Conservation (phyloP, 106 monocot species). For the Apostasia ramifera region DNA sequence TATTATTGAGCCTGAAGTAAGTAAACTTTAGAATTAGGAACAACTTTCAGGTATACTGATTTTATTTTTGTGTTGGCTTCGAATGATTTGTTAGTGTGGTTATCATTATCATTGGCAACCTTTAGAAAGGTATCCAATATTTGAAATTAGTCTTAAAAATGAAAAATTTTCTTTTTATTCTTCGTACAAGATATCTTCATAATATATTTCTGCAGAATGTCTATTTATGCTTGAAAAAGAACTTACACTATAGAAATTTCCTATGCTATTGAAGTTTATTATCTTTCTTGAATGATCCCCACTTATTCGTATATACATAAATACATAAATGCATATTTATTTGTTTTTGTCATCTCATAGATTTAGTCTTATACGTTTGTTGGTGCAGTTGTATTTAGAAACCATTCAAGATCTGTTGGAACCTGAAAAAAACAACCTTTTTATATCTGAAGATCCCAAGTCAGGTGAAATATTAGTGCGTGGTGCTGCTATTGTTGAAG, state of each 20-base stretch:
- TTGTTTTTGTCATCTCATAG: neutral
- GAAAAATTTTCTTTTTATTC: too few relatives aligned
- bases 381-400: slow-evolving; percentile 66
- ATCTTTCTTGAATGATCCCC: neutral
- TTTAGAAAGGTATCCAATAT: too few relatives aligned
- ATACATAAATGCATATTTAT: neutral
- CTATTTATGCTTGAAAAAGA: slow-evolving; percentile 1
- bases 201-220: too few relatives aligned
- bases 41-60: too few relatives aligned
- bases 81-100: too few relatives aligned
- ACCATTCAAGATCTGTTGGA: slow-evolving; percentile 62
- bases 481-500: slow-evolving; percentile 44
- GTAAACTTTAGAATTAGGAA: too few relatives aligned
- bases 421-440: slow-evolving; percentile 54
- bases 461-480: slow-evolving; percentile 60
- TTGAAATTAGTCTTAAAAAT: too few relatives aligned
- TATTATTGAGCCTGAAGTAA: too few relatives aligned
- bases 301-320: too few relatives aligned
- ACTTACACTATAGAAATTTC: neutral
- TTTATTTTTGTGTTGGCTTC: too few relatives aligned
- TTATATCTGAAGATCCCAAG: slow-evolving; percentile 62
- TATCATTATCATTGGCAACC: too few relatives aligned
- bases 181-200: too few relatives aligned
- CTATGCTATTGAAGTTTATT: neutral
- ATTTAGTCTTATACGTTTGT: slow-evolving; percentile 11